phyloP scores from a whole-genome alignment of 2,329 filamentous ascomycete species.

The Pyrenochaeta sp. region DNA sequence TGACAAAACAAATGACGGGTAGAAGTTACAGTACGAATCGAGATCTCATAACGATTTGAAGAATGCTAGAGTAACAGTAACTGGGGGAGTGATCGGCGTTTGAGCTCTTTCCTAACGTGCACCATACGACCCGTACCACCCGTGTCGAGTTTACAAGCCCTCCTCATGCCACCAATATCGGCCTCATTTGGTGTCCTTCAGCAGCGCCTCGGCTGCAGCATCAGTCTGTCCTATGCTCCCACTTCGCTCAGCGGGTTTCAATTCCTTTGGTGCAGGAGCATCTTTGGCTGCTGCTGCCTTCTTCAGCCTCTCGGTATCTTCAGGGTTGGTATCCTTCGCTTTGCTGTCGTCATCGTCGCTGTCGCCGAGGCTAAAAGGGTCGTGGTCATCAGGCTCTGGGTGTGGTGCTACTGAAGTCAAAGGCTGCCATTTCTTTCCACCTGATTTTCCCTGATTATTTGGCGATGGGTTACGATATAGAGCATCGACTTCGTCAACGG shows the following conservation, averaged over 20 bases:
- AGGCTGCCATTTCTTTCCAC: conserved; percentile 98
- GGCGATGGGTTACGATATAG: conserved; percentile 67
- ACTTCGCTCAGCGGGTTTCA: conserved; percentile 52
- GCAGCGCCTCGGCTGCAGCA: conserved; percentile 56
- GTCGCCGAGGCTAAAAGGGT: conserved; percentile 95
- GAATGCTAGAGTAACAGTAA: too few relatives aligned
- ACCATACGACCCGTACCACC: too few relatives aligned
- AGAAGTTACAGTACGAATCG: too few relatives aligned
- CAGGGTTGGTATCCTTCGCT: conserved; percentile 66
- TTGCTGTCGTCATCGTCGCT: conserved; percentile 89
- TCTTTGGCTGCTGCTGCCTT: conserved; percentile 54
- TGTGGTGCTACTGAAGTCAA: conserved; percentile 84
- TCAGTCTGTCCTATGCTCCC: conserved; percentile 56
- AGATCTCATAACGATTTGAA: too few relatives aligned
- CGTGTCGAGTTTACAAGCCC: too few relatives aligned
- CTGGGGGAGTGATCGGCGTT: too few relatives aligned
- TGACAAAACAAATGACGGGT: too few relatives aligned
- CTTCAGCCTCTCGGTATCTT: conserved; percentile 62
- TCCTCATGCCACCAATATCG: too few relatives aligned
- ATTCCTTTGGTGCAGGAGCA: conserved; percentile 29
- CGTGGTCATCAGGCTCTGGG: conserved; percentile 83
- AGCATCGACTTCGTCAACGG: conserved; percentile 80
- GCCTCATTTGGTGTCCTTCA: conserved; percentile 49
- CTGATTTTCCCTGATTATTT: conserved; percentile 46
- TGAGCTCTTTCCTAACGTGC: too few relatives aligned